Base-by-base conservation (phyloP, 305 asterid species). In the Fraxinus latifolia region DNA sequence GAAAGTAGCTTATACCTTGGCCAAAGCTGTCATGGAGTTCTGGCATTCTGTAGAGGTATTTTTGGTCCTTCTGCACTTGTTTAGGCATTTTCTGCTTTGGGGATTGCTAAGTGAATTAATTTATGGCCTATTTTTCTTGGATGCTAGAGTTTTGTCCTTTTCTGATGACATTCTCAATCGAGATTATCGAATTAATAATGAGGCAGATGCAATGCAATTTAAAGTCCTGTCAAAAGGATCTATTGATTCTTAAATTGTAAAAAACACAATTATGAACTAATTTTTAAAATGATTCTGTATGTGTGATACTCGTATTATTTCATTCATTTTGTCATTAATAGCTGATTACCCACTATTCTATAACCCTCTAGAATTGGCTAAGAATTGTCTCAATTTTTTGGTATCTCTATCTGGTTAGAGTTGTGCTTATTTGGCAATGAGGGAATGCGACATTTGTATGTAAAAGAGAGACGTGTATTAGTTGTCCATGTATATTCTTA, bases 11-110 rank as follows among this genome's bases (percentile, higher is more conserved):
- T 88, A 85, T 70, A 83, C 85, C 81, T 84, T 96, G 90, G 96
- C 95, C 34, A 93, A 85, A 85, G 90, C 95, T 82, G 93, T 95
- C 86, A 86, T 84, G 90, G 94, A 90, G 77, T 96, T 95, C 91
- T 96, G 99, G 98, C 90, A 81, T 76, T 89, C 90, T 36, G 91
- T 89, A 47, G 91, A 91, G 97, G 98, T 95, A 88, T 17, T 80
- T 60, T 39, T 77, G 31, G 17, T 58, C 39, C 21, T 39, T 21
- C 47, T 25, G 71, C 53, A 31, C 70, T 77, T 78, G 31, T 44
- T 21, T 25, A 75, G 19, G 33, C 7, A 5, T 79, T 62, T 71
- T 79, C 44, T 83, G 25, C 82, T 77, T 33, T 79, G 42, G 72
- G 15, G 65, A 79, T 74, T 83, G 44, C 74, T 21, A 62, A 55